Evolutionary conservation across 2,329 filamentous ascomycete genomes (phyloP).

Genomic region (Colletotrichum orchidophilum): DNA sequence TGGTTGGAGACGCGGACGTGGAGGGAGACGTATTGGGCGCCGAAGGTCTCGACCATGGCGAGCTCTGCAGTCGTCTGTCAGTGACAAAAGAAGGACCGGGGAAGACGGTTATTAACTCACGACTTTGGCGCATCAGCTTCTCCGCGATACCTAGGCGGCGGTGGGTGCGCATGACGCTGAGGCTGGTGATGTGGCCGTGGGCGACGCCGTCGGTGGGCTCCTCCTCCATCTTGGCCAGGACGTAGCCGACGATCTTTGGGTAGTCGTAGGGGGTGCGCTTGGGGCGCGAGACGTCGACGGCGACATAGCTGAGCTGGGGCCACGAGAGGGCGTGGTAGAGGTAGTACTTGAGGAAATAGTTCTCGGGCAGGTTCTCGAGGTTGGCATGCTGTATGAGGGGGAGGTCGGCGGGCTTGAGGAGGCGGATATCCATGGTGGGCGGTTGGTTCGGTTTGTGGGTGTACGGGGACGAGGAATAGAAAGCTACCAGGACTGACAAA

Average conservation of each 20-base stretch:
- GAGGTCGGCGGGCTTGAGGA: constrained; percentile 84
- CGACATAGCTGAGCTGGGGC: constrained; percentile 97
- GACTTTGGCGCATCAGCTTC: constrained; percentile 96
- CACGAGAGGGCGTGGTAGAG: constrained; percentile 98
- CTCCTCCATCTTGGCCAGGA: constrained; percentile 99
- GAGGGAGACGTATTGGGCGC: constrained; percentile 90
- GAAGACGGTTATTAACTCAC: constrained; percentile 66
- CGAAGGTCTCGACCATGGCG: constrained; percentile 96
- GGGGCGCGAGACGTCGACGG: constrained; percentile 88
- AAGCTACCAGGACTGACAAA: background rate
- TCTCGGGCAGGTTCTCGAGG: constrained; percentile 98
- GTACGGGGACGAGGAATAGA: background rate
- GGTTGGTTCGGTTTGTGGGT: background rate
- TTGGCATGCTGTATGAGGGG: constrained; percentile 97
- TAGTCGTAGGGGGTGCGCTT: constrained; percentile 84
- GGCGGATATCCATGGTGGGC: constrained; percentile 84
- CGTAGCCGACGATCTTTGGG: constrained; percentile 97
- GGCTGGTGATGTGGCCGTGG: constrained; percentile 94
- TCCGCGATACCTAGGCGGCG: constrained; percentile 90
- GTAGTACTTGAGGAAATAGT: constrained; percentile 99
- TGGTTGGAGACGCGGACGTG: constrained; percentile 95
- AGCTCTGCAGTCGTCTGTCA: constrained; percentile 61
- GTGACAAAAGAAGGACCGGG: background rate
- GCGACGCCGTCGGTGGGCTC: constrained; percentile 90
- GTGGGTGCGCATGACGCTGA: constrained; percentile 97